Conservation (phyloP, 23 red algal species). For the Gracilariopsis chorda region DNA sequence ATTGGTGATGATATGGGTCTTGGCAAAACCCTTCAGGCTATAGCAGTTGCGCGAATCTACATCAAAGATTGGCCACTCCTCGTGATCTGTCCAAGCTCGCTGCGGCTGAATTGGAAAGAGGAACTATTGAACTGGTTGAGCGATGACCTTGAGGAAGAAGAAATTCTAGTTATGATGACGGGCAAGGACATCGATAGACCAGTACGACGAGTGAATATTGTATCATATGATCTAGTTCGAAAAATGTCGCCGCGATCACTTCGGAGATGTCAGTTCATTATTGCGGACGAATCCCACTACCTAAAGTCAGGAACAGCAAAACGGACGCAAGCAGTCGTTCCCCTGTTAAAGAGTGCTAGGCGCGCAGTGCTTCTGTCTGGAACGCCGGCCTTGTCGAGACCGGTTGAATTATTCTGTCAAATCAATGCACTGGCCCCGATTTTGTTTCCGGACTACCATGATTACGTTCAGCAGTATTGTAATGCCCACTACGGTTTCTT, state of each 20-base stretch:
- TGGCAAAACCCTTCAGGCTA: slow-evolving; percentile 71
- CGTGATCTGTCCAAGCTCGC: slow-evolving; percentile 69
- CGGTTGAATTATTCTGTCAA: slow-evolving; percentile 71
- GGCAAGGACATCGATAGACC: slow-evolving; percentile 54
- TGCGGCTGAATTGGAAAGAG: slow-evolving; percentile 74
- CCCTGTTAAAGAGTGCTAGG: slow-evolving; percentile 41
- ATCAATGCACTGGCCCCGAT: slow-evolving; percentile 40
- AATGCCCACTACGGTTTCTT: slow-evolving; percentile 39
- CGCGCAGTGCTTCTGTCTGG: slow-evolving; percentile 73
- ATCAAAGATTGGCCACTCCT: slow-evolving; percentile 74
- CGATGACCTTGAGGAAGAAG: slow-evolving; percentile 47
- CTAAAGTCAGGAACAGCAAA: slow-evolving; percentile 64
- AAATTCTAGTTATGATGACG: slow-evolving; percentile 70
- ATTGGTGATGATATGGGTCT: slow-evolving; percentile 86
- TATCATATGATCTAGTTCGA: slow-evolving; percentile 78
- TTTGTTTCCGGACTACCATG: slow-evolving; percentile 47
- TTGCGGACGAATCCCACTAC: slow-evolving; percentile 78
- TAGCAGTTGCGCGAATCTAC: slow-evolving; percentile 66
- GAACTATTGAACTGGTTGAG: slow-evolving; percentile 68
- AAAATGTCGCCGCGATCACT: slow-evolving; percentile 43
- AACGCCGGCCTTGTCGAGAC: slow-evolving; percentile 72
- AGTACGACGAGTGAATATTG: slow-evolving; percentile 61
- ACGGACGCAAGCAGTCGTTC: slow-evolving; percentile 63
- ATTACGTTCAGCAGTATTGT: slow-evolving; percentile 72
- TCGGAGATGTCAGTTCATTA: background rate